Evolutionary conservation across 2,329 filamentous ascomycete genomes (phyloP), one percentile per base, ranked within the genome.

Genomic region (Emergomyces pasteurianus): DNA sequence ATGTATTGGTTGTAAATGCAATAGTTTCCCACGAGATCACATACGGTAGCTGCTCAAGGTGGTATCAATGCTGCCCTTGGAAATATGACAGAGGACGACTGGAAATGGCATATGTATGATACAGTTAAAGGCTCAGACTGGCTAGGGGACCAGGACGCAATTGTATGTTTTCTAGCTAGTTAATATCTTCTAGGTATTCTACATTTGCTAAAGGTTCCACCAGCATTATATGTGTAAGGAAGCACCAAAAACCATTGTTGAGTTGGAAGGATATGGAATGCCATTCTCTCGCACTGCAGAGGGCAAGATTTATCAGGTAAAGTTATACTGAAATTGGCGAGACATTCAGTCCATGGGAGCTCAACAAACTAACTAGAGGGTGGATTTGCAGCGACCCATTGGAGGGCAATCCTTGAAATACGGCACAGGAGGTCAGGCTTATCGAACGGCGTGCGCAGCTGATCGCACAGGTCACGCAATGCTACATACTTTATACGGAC

Each of bases 51-150:
- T 36, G 81, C 81, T 9, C 81, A 83, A 70, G 81, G 81, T 16
- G 81, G 81, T 6, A 83, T 83, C 69, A 76, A 76, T 61, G 74
- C 74, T 62, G 74, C 74, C 54, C 72, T 76, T 65, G 74, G 74
- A 70, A 76, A 76, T 80, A 96, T 96, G 92, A 91, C 96, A 82
- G 85, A 92, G 81, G 92, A 96, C 72, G 91, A 96, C 80, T 96
- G 92, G 92, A 86, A 91, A 81, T 96, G 92, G 92, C 92, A 96
- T 80, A 96, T 96, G 92, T 96, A 96, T 81, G 92, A 96, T 77
- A 96, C 92, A 50, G 92, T 96, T 74, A 96, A 96, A 82, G 92
- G 92, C 67, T 95, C 90, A 67, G 92, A 96, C 81, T 96, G 92
- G 92, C 85, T 96, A 58, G 92, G 92, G 76, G 92, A 96, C 77